Evolutionary conservation across 176 grass and related monocot species (phyloP).

Genomic region (Oryza australiensis): DNA sequence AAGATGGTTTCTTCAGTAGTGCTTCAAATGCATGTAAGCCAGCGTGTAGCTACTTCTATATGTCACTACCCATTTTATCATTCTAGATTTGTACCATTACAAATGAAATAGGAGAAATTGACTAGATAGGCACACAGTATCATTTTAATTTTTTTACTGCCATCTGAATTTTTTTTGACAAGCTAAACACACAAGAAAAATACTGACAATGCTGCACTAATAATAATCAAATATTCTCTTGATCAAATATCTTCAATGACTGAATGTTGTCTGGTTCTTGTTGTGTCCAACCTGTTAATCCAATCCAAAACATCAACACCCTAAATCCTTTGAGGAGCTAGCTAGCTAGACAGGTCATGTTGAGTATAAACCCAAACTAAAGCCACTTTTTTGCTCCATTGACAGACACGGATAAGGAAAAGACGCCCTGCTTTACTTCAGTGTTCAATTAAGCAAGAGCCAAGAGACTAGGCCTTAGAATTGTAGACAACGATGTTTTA

Average conservation of each 20-base stretch:
- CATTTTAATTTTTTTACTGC: neutral
- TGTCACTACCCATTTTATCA: neutral
- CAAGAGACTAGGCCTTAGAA: constrained; percentile 4
- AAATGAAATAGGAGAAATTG: neutral
- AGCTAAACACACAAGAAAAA: neutral
- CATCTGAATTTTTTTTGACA: neutral
- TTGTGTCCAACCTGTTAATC: neutral
- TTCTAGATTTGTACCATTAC: neutral
- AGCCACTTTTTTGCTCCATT: neutral
- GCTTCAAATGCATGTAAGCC: neutral
- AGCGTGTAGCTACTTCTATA: neutral
- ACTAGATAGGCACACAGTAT: neutral
- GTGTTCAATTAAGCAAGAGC: constrained; percentile 9
- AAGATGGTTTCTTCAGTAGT: too few relatives aligned
- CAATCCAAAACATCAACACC: neutral
- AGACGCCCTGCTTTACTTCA: constrained; percentile 1
- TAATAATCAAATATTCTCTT: too few relatives aligned
- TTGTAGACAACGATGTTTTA: constrained; percentile 42
- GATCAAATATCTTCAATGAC: neutral
- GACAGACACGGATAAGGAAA: neutral
- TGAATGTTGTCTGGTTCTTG: neutral
- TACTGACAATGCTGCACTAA: too few relatives aligned
- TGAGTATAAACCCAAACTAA: neutral
- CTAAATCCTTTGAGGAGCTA: neutral
- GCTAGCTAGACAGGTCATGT: constrained; percentile 33